A percentile compares a stretch with the other conserved stretches of the same genome.
Conservation (phyloP, 179 eudicot species). For the Actinidia chinensis region DNA sequence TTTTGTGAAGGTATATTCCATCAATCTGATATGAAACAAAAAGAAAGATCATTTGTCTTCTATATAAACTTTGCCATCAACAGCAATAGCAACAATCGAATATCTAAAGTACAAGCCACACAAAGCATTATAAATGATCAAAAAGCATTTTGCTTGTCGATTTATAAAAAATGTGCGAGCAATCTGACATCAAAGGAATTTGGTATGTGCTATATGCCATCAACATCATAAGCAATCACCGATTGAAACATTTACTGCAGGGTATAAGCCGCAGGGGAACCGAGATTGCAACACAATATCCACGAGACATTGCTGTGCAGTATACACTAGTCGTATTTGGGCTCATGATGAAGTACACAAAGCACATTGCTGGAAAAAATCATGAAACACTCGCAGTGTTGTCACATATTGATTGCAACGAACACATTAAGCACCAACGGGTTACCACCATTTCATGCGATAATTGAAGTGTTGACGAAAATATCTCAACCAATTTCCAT, state of each 20-base stretch:
- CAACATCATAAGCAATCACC: not conserved
- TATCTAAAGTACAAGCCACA: not conserved
- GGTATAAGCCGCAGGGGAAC: not conserved
- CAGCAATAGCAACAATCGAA: not conserved
- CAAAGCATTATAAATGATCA: not conserved
- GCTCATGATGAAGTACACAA: constrained; percentile 54
- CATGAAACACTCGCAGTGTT: constrained; percentile 42
- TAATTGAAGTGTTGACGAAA: constrained; percentile 26
- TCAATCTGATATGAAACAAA: not conserved
- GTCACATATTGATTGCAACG: constrained; percentile 31
- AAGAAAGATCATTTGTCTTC: not conserved
- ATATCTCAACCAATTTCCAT: constrained; percentile 24
- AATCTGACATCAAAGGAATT: not conserved
- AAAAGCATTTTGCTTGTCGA: not conserved
- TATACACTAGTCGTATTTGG: constrained; percentile 48
- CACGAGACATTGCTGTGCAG: constrained; percentile 37
- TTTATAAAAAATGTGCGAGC: not conserved
- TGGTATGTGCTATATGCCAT: not conserved
- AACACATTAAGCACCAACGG: constrained; percentile 32
- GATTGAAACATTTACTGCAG: constrained; percentile 2
- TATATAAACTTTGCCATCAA: not conserved
- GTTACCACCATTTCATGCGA: constrained; percentile 31
- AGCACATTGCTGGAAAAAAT: constrained; percentile 39
- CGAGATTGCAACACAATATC: constrained; percentile 35
- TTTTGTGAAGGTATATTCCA: not conserved